Conservation (phyloP, 2,329 filamentous ascomycete species). For the Exophiala bonariae region DNA sequence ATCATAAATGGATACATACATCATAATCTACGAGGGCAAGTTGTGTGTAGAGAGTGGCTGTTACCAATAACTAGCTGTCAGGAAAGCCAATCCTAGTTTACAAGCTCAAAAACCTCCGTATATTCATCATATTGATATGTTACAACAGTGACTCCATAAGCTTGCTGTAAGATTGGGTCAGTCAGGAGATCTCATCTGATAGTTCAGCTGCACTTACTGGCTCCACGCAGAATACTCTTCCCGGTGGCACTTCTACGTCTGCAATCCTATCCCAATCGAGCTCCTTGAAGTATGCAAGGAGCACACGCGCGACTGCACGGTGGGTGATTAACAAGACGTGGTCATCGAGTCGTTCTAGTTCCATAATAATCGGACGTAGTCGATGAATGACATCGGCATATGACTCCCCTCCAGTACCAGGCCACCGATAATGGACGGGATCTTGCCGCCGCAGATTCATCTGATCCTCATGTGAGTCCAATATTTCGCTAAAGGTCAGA, state of each 20-base stretch:
- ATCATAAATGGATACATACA: too few species aligned
- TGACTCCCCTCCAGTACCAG: constrained; percentile 90
- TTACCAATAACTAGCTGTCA: too few species aligned
- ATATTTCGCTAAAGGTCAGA: constrained; percentile 90
- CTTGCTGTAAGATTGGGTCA: constrained; percentile 57
- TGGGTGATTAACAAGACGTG: constrained; percentile 91
- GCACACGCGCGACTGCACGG: constrained; percentile 83
- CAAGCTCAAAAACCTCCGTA: too few species aligned
- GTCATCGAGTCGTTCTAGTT: constrained; percentile 95
- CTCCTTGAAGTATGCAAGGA: constrained; percentile 95
- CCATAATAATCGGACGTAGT: constrained; percentile 88
- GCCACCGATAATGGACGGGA: constrained; percentile 95
- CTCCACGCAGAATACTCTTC: constrained; percentile 91
- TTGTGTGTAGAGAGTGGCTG: too few species aligned
- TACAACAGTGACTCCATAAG: constrained; percentile 95
- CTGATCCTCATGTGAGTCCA: constrained; percentile 71
- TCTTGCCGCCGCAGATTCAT: constrained; percentile 75
- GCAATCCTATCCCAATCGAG: constrained; percentile 86
- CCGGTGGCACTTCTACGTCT: constrained; percentile 87
- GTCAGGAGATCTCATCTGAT: neutral
- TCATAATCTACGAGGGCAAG: too few species aligned
- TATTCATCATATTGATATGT: constrained; percentile 84
- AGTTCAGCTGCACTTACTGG: constrained; percentile 50
- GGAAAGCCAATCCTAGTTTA: too few species aligned
- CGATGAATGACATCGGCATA: constrained; percentile 97